Conservation (phyloP, 78 protist genomes). For the Salpingoeca rosetta region DNA sequence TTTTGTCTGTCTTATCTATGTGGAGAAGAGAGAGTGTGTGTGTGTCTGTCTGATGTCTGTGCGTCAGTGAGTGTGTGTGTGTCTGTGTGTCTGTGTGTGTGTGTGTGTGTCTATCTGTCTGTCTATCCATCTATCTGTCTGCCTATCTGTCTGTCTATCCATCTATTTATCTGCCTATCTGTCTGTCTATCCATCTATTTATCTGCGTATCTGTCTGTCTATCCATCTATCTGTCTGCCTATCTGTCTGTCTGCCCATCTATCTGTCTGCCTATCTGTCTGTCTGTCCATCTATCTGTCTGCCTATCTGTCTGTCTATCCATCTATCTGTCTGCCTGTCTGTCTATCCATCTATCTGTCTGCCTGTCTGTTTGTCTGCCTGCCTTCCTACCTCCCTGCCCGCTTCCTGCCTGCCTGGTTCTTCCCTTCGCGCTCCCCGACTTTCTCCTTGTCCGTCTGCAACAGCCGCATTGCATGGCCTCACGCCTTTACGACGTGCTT, state of each 20-base stretch:
- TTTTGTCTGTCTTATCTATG: too few relatives aligned
- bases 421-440: too few relatives aligned
- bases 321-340: not conserved
- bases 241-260: not conserved
- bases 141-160: not conserved
- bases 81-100: not conserved
- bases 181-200: not conserved
- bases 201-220: not conserved
- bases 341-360: too few relatives aligned
- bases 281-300: not conserved
- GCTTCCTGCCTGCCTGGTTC: too few relatives aligned
- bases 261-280: not conserved
- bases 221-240: not conserved
- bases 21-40: too few relatives aligned
- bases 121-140: not conserved
- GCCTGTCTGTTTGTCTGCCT: too few relatives aligned
- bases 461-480: too few relatives aligned
- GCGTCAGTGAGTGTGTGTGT: not conserved
- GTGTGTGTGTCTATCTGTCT: not conserved
- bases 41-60: too few relatives aligned
- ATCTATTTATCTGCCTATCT: not conserved
- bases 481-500: too few relatives aligned
- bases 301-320: not conserved
- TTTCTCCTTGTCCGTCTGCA: too few relatives aligned
- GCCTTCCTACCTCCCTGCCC: too few relatives aligned